Conservation (phyloP, 2,329 filamentous ascomycete species). For the Sporothrix schenckii region DNA sequence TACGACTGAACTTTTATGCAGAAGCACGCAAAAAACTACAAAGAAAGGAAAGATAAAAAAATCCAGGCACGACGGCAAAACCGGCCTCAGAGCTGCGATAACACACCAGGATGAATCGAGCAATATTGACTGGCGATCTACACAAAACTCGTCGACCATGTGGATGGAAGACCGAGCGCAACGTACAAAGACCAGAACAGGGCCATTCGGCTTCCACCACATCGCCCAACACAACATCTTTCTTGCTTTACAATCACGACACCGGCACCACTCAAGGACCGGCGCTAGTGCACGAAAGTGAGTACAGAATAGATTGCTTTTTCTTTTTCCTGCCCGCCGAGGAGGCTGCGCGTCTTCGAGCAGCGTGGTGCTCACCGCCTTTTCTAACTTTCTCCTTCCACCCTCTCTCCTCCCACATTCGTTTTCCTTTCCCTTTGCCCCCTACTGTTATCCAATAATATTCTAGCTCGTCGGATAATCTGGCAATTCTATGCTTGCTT, state of each 20-base stretch:
- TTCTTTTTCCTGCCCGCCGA: conserved; percentile 15
- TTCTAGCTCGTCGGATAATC: background rate
- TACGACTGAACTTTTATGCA: background rate
- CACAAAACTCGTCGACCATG: background rate
- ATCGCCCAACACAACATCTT: conserved; percentile 1
- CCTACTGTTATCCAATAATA: background rate
- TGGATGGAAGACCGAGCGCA: background rate
- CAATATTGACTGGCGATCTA: conserved; percentile 11
- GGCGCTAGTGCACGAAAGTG: conserved; percentile 2
- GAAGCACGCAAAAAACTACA: background rate
- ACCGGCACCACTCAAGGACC: conserved; percentile 4
- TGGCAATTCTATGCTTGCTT: background rate
- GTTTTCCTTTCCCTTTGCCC: background rate
- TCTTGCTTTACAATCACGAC: background rate
- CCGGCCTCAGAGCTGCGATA: background rate
- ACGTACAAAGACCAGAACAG: background rate
- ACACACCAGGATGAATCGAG: background rate
- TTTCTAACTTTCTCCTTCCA: conserved; percentile 13
- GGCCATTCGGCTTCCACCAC: background rate
- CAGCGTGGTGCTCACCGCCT: conserved; percentile 27
- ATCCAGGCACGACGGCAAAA: background rate
- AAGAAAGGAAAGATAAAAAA: background rate
- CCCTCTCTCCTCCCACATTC: background rate
- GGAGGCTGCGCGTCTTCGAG: conserved; percentile 16
- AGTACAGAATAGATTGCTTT: conserved; percentile 10